Conservation (phyloP, 129 eudicot genomes). For the Tagetes patula region DNA sequence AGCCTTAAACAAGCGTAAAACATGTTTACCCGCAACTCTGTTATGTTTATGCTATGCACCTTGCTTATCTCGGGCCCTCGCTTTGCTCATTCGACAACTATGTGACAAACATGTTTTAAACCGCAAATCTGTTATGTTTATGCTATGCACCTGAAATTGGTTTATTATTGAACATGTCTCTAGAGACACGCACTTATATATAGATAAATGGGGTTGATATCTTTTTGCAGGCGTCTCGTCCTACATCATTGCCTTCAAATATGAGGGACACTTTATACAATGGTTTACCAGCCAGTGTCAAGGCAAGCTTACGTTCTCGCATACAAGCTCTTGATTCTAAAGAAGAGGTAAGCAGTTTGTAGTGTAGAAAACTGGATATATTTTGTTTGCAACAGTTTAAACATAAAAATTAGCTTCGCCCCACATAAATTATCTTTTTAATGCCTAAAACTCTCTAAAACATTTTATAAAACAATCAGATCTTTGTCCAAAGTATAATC, state of each 20-base stretch:
- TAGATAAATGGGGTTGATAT: neutral
- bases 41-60: too few relatives aligned
- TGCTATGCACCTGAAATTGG: too few relatives aligned
- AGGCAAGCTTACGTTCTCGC: constrained; percentile 63
- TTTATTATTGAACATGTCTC: too few relatives aligned
- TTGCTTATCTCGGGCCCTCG: too few relatives aligned
- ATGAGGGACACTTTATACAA: constrained; percentile 79
- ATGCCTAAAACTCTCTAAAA: neutral
- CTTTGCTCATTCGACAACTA: too few relatives aligned
- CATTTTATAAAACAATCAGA: neutral
- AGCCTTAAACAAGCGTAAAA: too few relatives aligned
- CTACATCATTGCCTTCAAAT: constrained; percentile 80
- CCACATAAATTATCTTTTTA: neutral
- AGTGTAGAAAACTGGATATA: neutral
- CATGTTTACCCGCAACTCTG: too few relatives aligned
- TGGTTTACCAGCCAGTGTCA: constrained; percentile 72
- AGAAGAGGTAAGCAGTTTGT: constrained; percentile 54
- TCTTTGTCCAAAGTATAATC: neutral
- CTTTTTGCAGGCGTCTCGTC: constrained; percentile 73
- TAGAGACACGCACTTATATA: neutral
- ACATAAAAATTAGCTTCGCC: neutral
- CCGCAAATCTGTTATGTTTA: too few relatives aligned
- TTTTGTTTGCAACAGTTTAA: neutral
- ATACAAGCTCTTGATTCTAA: constrained; percentile 51
- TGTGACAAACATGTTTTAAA: too few relatives aligned